These are phyloP conservation scores for Taphrina pruni DNA, from an alignment of 1,139 yeast genomes.

Conservation along the genomic window DNA sequence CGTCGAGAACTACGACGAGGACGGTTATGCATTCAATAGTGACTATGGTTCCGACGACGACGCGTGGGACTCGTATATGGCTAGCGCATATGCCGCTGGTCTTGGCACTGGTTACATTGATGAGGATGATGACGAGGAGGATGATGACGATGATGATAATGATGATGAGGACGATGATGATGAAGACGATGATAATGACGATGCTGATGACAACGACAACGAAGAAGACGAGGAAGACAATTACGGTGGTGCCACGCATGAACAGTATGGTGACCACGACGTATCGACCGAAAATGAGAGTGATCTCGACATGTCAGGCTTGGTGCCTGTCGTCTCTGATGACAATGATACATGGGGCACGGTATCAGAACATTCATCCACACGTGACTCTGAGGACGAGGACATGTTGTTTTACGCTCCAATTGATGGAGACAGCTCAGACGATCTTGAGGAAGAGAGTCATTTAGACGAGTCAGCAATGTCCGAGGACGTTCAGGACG, in stretches of 20 bases:
- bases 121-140: constrained; percentile 3
- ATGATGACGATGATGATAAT: not conserved
- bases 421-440: constrained; percentile 8
- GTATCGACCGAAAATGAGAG: not conserved
- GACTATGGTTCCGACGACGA: constrained; percentile 2
- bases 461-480: not conserved
- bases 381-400: not conserved
- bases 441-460: not conserved
- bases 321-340: not conserved
- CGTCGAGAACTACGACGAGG: not conserved
- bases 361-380: constrained; percentile 1
- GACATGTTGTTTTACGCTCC: not conserved
- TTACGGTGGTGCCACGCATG: no score
- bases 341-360: constrained; percentile 8
- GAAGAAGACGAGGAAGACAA: not conserved
- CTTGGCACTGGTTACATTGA: not conserved
- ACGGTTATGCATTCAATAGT: not conserved
- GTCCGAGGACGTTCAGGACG: not conserved
- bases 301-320: not conserved
- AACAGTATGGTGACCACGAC: not conserved
- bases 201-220: not conserved
- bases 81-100: not conserved
- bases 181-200: not conserved
- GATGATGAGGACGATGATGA: not conserved
- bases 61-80: not conserved